Percentiles rank a stretch among this genome's conserved stretches.
phyloP scores from a whole-genome alignment of 176 grass and related monocot species.

The Metroxylon sagu region DNA sequence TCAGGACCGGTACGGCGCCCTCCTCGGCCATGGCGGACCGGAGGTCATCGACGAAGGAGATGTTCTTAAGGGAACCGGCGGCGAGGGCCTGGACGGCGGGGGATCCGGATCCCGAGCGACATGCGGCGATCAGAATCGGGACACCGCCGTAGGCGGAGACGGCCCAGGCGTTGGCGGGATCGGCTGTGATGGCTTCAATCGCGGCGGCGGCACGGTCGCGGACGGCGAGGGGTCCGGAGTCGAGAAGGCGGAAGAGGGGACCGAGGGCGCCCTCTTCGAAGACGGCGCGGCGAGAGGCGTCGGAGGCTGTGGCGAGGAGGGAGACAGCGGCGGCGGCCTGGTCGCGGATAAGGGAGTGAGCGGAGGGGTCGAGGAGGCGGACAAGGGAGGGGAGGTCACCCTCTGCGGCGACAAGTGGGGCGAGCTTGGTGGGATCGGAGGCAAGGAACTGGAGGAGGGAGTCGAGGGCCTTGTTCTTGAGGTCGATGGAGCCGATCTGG shows the following conservation, averaged over 20 bases:
- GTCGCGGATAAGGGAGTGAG: constrained; percentile 55
- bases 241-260: constrained; percentile 59
- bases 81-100: constrained; percentile 35
- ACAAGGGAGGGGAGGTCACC: constrained; percentile 54
- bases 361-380: constrained; percentile 65
- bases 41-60: constrained; percentile 54
- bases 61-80: constrained; percentile 48
- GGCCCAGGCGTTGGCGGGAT: constrained; percentile 51
- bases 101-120: constrained; percentile 51
- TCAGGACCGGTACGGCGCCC: constrained; percentile 54
- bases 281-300: constrained; percentile 43
- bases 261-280: constrained; percentile 78
- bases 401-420: constrained; percentile 39
- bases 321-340: constrained; percentile 37
- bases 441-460: constrained; percentile 56
- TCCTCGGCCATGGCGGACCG: constrained; percentile 54
- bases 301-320: constrained; percentile 39
- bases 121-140: constrained; percentile 52
- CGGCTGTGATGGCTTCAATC: constrained; percentile 48
- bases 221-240: constrained; percentile 33
- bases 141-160: constrained; percentile 71
- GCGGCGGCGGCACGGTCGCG: constrained; percentile 48
- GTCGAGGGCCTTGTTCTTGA: constrained; percentile 67
- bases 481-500: constrained; percentile 71
- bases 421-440: constrained; percentile 28